Percentiles rank a stretch among this genome's conserved stretches.
Conservation (phyloP, 305 asterid species). For the Fraxinus albicans region DNA sequence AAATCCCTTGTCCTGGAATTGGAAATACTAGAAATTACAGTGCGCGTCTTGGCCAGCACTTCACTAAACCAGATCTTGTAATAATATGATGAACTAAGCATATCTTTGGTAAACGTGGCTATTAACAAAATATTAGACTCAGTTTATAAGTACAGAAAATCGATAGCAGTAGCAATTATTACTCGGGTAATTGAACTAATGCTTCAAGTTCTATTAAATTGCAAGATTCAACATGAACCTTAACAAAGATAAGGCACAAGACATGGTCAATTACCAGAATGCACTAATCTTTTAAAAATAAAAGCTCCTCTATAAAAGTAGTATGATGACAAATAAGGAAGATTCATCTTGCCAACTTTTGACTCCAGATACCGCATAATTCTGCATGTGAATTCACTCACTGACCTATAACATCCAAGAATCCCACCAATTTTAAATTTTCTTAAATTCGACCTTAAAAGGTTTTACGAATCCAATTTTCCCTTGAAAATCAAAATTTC, state of each 20-base stretch:
- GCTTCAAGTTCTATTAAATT: not conserved
- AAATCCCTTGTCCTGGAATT: conserved; percentile 65
- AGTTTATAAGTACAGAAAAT: not conserved
- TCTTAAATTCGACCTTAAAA: not conserved
- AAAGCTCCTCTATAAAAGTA: not conserved
- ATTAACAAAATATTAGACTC: not conserved
- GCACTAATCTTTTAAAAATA: not conserved
- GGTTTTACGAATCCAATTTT: not conserved
- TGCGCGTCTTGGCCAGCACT: conserved; percentile 1
- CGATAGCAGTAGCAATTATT: conserved; percentile 1
- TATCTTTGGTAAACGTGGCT: not conserved
- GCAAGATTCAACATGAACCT: not conserved
- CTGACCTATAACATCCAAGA: not conserved
- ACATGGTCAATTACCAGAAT: not conserved
- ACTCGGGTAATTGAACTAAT: not conserved
- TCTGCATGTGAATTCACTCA: not conserved
- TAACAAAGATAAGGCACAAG: not conserved
- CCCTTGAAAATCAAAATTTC: not conserved
- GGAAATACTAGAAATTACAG: conserved; percentile 20
- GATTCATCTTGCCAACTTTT: not conserved
- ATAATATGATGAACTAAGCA: not conserved
- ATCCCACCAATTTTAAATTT: not conserved
- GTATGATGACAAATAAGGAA: not conserved
- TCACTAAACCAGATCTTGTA: not conserved
- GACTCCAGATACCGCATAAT: not conserved